phyloP scores from a whole-genome alignment of 768 basidiomycete genomes.

The Auricularia sp. region DNA sequence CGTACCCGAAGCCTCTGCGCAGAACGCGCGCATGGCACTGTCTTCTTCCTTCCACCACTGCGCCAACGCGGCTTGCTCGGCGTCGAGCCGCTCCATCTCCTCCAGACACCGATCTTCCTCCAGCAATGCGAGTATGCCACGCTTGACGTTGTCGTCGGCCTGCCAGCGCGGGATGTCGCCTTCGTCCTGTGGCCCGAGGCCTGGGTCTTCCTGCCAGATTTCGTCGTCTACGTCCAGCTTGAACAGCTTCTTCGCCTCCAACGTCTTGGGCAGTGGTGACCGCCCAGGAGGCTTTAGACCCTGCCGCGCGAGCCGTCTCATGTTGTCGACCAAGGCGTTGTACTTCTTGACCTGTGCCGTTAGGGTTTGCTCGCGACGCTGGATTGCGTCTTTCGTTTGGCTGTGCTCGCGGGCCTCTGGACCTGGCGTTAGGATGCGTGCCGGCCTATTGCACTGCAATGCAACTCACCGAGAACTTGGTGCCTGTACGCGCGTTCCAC shows the following conservation, averaged over 20 bases:
- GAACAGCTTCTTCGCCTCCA: not conserved
- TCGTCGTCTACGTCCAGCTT: not conserved
- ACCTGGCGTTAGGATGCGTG: not conserved
- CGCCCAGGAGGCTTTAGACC: not conserved
- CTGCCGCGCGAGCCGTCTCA: not conserved
- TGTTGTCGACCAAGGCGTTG: not conserved
- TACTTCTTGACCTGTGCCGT: not conserved
- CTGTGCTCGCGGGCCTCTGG: not conserved
- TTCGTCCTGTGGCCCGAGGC: not conserved
- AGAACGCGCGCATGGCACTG: not conserved
- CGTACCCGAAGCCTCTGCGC: not conserved
- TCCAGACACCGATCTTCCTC: not conserved
- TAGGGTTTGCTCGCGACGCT: not conserved
- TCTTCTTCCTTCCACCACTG: not conserved
- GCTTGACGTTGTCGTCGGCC: not conserved
- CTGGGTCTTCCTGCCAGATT: conserved; percentile 1
- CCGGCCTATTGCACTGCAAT: too few species aligned
- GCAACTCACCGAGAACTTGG: not conserved
- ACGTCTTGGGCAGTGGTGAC: not conserved
- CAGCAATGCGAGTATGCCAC: not conserved
- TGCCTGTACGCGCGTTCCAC: not conserved
- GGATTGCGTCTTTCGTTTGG: not conserved
- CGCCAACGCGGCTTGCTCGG: not conserved
- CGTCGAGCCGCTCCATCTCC: not conserved
- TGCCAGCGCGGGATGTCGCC: not conserved